Base-by-base conservation (phyloP, 805 yeast genomes). In the Blastobotrys muscicola region DNA sequence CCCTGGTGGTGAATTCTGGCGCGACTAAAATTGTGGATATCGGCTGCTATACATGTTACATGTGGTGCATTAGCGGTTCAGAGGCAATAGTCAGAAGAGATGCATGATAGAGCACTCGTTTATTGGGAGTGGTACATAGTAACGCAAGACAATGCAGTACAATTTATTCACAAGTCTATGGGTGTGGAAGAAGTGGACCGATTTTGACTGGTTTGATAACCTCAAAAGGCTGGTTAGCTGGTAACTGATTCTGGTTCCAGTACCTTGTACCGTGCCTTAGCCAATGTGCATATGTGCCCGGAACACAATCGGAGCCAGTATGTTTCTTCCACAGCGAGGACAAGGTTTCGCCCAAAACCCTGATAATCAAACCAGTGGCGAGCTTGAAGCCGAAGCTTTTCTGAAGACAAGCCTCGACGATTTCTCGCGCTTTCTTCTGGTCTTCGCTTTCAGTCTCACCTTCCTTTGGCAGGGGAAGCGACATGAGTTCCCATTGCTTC, bases 231-330 rank as follows among this genome's bases (percentile, higher is more conserved):
- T 13, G 11, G 16, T 20, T 20, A 6, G 41, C 20, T 11, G 33
- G 33, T n/a, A 30, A 3, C 5, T 38, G 4, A 3, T 38, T 23
- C 31, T 16, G 41, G n/a, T 16, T 26, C 41, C 41, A 38, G 16
- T 29, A 29, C 12, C 23, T 29, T 6, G n/a, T 11, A 11, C 34
- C 41, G 14, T 38, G 15, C 29, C 41, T 23, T 29, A 38, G 34
- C 41, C 41, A 38, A n/a, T 38, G 41, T 4, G 41, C 41, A 15
- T 38, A 38, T 3, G 41, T 38, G 3, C 41, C 41, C 12, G 41
- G 41, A 15, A 38, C 14, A n/a, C 4, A 9, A 20, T 38, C 41
- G 3, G 41, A 38, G 34, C 41, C 41, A 4, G 29, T 15, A 9
- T 38, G n/a, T 11, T 16, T 12, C 14, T 34, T 16, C 41, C 41